Conservation (phyloP, 305 asterid genomes). For the Fraxinus latifolia region DNA sequence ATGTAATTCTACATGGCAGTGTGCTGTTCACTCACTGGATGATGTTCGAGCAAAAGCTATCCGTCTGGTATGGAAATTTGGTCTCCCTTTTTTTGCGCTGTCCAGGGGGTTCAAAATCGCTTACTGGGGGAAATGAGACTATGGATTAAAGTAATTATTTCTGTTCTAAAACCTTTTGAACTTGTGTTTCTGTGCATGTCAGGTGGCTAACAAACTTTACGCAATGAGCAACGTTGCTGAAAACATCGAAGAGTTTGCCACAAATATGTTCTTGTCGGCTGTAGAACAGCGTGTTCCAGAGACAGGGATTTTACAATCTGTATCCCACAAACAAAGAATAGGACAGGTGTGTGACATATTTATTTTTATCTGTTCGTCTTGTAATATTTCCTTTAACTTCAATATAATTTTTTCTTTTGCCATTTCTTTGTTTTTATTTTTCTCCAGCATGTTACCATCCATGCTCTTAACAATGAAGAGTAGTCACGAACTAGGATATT, state of each 20-base stretch:
- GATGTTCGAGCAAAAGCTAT: conserved; percentile 89
- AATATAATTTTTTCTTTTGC: background rate
- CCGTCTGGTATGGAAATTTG: conserved; percentile 68
- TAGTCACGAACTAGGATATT: background rate
- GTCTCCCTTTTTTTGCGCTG: conserved; percentile 8
- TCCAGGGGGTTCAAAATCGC: conserved; percentile 4
- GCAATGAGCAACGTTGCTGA: conserved; percentile 59
- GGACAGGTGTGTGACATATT: conserved; percentile 46
- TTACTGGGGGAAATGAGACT: conserved; percentile 2
- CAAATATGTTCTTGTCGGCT: conserved; percentile 72
- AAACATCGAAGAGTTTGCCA: conserved; percentile 78
- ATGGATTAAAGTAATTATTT: conserved; percentile 20
- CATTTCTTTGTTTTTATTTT: background rate
- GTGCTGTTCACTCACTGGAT: conserved; percentile 80
- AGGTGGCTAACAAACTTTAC: conserved; percentile 89
- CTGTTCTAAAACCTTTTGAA: conserved; percentile 16
- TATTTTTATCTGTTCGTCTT: background rate
- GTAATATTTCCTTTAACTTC: conserved; percentile 1
- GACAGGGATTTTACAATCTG: conserved; percentile 44
- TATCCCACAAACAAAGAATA: conserved; percentile 46
- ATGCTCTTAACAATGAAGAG: background rate
- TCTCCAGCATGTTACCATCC: background rate
- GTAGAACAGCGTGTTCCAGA: conserved; percentile 53
- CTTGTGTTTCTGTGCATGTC: conserved; percentile 31
- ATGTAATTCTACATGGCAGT: conserved; percentile 52